Evolutionary conservation across 108 stramenopile genomes (phyloP), one percentile per base, ranked within the genome.

Genomic region (Poteriospumella lacustris): DNA sequence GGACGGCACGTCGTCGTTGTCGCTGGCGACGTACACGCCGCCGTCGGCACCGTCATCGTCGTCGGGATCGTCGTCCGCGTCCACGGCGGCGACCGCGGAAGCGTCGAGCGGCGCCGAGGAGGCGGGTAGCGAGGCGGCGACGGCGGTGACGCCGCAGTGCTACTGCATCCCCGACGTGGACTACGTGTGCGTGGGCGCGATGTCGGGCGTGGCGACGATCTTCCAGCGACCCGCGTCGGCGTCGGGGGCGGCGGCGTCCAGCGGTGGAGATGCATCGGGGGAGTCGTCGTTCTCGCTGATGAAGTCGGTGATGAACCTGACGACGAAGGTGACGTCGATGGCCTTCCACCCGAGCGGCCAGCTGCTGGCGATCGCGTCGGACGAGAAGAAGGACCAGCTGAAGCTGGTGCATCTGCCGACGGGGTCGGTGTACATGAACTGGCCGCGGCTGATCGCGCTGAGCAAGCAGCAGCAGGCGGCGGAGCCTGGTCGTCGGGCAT

Each of bases 1-100:
- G 78, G 97, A 95, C 68, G 89, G 94, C 29, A 94, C 94, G 9
- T 82, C 88, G 58, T 92, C 92, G 38, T 89, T 89, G 0, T 89
- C 89, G 43, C 59, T 96, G 72, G 87, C 93, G 2, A 81, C 79
- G 39, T 87, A 52, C 15, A 56, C 56, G n/a, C 60, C 42, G 68
- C 76, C n/a, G 68, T 81, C 42, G 59, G 90, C 31, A 93, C 96
- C n/a, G 95, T 95, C 0, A 95, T 95, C 34, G 88, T 90, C 33
- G 93, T 94, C 58, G 92, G 93, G 81, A 95, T 95, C 26, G 95
- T 98, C 29, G 97, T 96, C 43, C 95, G 95, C 76, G 70, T 97
- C 5, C n/a, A n/a, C n/a, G n/a, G n/a, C n/a, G n/a, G n/a, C n/a
- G n/a, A n/a, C n/a, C n/a, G n/a, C n/a, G n/a, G n/a, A n/a, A n/a